Percentiles rank a stretch among this genome's conserved stretches.
Conservation (phyloP, 257 asterid genomes). For the Ocimum tenuiflorum region DNA sequence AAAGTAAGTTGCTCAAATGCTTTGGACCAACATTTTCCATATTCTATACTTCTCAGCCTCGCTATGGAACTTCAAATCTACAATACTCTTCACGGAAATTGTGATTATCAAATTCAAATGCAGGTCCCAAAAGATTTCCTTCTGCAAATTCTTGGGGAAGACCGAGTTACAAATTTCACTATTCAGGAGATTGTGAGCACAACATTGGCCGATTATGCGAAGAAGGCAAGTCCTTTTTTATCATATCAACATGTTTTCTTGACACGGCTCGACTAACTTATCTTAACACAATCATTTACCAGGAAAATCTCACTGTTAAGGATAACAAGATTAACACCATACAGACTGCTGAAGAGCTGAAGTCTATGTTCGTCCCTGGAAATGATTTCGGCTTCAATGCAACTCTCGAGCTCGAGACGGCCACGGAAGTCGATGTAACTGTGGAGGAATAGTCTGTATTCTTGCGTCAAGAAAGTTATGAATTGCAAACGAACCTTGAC, state of each 20-base stretch:
- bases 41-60: not conserved
- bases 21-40: not conserved
- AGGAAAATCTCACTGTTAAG: constrained; percentile 68
- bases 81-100: not conserved
- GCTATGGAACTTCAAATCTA: not conserved
- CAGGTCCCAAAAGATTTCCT: constrained; percentile 74
- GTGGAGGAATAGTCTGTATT: constrained; percentile 7
- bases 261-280: not conserved
- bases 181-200: constrained; percentile 63
- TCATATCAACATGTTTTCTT: not conserved
- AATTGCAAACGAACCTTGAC: not conserved
- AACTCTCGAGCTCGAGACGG: constrained; percentile 46
- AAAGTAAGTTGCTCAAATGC: constrained; percentile 36
- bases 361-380: constrained; percentile 50
- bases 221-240: constrained; percentile 44
- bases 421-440: constrained; percentile 24
- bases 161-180: constrained; percentile 56
- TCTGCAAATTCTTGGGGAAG: constrained; percentile 69
- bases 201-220: constrained; percentile 57
- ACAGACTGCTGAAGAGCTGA: constrained; percentile 69
- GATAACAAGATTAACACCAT: constrained; percentile 60
- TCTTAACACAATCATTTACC: constrained; percentile 1
- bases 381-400: constrained; percentile 71
- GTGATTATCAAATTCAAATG: constrained; percentile 10
- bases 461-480: not conserved